Evolutionary conservation across 257 asterid genomes (phyloP), one percentile per base, ranked within the genome.

Genomic region (Misopates orontium): DNA sequence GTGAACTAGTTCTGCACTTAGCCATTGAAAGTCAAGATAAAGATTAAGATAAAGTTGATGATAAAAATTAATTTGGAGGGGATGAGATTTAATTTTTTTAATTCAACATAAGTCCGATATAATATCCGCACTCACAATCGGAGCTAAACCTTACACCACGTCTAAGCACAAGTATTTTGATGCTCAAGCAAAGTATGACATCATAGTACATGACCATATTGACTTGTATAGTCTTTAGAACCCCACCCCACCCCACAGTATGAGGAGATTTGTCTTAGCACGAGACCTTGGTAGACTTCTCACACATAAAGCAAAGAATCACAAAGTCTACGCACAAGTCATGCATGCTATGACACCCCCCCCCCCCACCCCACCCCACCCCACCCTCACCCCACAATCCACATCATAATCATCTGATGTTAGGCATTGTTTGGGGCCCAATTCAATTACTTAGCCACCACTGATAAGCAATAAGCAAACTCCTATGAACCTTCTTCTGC

Each of bases 401-500:
- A 71, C 80, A 71, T 62, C 66, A 67, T 23, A 47, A 36, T 36
- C 42, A 67, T 14, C 51, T 60, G 75, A 56, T 60, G 75, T 71
- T 68, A 71, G 83, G 77, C 75, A 10, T 60, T 41, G 60, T 28
- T 53, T 71, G 82, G 76, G 36, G 80, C 73, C 76, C 74, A 45
- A 60, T 48, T 3, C 67, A 28, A 64, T 75, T 72, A 47, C 81
- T 76, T 79, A 75, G 87, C 84, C 90, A 83, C 86, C 84, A 56
- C 82, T 69, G 56, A 71, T 32, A 75, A 82, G 56, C 62, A 57
- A 17, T n/a, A 71, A 19, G 82, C 82, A 80, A n/a, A 56, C 73
- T 76, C 21, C 89, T 47, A 41, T 65, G 97, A 91, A 91, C 79
- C 86, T 91, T 91, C 97, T 72, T 60, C 75, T 39, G 63, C 78